phyloP scores from a whole-genome alignment of 208 protist genomes.

The Crithidia expoeki region DNA sequence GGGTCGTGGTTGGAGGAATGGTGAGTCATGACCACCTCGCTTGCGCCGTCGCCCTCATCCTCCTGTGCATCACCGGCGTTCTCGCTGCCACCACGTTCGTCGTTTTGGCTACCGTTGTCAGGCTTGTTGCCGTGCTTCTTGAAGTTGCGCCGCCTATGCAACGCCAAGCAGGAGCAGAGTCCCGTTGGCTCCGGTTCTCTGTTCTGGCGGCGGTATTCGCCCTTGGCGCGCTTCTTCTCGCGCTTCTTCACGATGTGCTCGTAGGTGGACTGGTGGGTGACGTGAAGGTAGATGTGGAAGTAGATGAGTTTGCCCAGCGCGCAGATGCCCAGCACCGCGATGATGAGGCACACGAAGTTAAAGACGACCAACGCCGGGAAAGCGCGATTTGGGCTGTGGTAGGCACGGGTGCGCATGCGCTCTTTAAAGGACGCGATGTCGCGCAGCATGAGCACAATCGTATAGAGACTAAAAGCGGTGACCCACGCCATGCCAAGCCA shows the following conservation, averaged over 20 bases:
- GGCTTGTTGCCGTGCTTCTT: slow-evolving; percentile 48
- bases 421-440: slow-evolving; percentile 52
- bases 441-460: slow-evolving; percentile 48
- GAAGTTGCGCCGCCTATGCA: slow-evolving; percentile 77
- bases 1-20: background rate
- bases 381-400: slow-evolving; percentile 46
- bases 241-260: slow-evolving; percentile 78
- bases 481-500: slow-evolving; percentile 70
- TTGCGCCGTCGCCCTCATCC: slow-evolving; percentile 1
- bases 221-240: slow-evolving; percentile 48
- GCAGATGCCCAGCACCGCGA: slow-evolving; percentile 38
- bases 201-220: slow-evolving; percentile 29
- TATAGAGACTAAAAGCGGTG: slow-evolving; percentile 66
- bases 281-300: slow-evolving; percentile 79
- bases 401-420: slow-evolving; percentile 45
- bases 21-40: slow-evolving; percentile 1
- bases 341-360: slow-evolving; percentile 54
- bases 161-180: slow-evolving; percentile 38
- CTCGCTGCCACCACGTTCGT: background rate
- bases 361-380: slow-evolving; percentile 62
- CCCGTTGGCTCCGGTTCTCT: slow-evolving; percentile 9
- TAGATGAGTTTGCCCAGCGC: slow-evolving; percentile 72
- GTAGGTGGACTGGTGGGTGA: slow-evolving; percentile 69
- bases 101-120: background rate
- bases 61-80: background rate